Conservation (phyloP, 1,284 basidiomycete species). For the Anthracocystis walkeri region DNA sequence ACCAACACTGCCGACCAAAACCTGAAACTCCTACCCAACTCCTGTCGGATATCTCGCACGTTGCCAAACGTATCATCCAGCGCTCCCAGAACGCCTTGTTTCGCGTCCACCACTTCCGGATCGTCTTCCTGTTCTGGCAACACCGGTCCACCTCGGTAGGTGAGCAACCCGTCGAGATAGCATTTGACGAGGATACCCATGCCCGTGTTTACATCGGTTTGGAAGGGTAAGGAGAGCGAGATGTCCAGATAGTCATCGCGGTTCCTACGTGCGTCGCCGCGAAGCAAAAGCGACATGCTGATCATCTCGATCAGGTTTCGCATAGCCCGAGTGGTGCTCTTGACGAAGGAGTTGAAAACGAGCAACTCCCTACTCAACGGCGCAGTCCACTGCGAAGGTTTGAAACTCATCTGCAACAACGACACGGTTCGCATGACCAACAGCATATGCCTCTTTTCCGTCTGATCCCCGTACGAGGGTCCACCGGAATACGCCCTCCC, state of each 20-base stretch:
- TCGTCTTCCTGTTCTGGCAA: slow-evolving; percentile 73
- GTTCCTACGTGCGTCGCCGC: slow-evolving; percentile 83
- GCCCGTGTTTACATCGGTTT: slow-evolving; percentile 94
- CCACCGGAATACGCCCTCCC: slow-evolving; percentile 90
- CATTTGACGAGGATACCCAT: slow-evolving; percentile 96
- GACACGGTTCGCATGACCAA: slow-evolving; percentile 95
- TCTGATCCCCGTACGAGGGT: slow-evolving; percentile 81
- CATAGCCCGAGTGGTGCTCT: slow-evolving; percentile 87
- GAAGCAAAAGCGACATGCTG: slow-evolving; percentile 89
- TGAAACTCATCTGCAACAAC: slow-evolving; percentile 91
- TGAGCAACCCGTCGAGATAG: slow-evolving; percentile 81
- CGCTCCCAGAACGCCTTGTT: slow-evolving; percentile 86
- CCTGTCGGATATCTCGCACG: slow-evolving; percentile 84
- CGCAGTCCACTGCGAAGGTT: slow-evolving; percentile 76
- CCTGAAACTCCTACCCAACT: slow-evolving; percentile 94
- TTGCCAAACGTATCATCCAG: slow-evolving; percentile 92
- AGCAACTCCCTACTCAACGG: slow-evolving; percentile 94
- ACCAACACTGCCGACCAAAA: slow-evolving; percentile 96
- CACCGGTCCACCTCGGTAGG: slow-evolving; percentile 78
- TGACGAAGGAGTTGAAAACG: slow-evolving; percentile 97
- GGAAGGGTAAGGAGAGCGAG: slow-evolving; percentile 79
- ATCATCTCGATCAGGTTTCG: slow-evolving; percentile 91
- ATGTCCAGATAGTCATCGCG: slow-evolving; percentile 94
- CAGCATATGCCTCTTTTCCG: slow-evolving; percentile 80
- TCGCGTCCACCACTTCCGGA: slow-evolving; percentile 83